Evolutionary conservation across 2,329 filamentous ascomycete genomes (phyloP).

Genomic region (Talaromyces sp.): DNA sequence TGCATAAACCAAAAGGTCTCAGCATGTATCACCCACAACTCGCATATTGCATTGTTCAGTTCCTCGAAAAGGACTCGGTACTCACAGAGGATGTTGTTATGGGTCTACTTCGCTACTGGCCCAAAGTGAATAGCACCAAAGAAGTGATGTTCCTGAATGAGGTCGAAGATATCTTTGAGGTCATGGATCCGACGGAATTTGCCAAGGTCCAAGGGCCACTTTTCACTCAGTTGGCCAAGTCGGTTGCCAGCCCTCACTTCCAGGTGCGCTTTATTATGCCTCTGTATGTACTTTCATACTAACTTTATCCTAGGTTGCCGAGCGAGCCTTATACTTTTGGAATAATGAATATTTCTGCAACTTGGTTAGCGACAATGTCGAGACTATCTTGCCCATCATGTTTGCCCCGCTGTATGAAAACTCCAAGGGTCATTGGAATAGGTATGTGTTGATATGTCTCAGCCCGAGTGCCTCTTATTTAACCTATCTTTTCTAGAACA

Average conservation of each 20-base stretch:
- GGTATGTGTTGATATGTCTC: neutral
- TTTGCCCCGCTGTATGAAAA: slow-evolving; percentile 98
- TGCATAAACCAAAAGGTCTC: slow-evolving; percentile 97
- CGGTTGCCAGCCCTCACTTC: slow-evolving; percentile 96
- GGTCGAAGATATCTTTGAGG: slow-evolving; percentile 98
- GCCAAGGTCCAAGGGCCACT: slow-evolving; percentile 97
- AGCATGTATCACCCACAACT: slow-evolving; percentile 99
- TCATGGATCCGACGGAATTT: slow-evolving; percentile 98
- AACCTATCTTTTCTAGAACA: slow-evolving; percentile 59
- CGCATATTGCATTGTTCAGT: slow-evolving; percentile 98
- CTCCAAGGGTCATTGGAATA: slow-evolving; percentile 97
- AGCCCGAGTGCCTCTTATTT: neutral
- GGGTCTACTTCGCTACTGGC: slow-evolving; percentile 93
- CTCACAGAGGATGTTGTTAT: slow-evolving; percentile 97
- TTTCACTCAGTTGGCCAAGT: slow-evolving; percentile 96
- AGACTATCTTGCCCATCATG: slow-evolving; percentile 98
- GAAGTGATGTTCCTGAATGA: slow-evolving; percentile 99
- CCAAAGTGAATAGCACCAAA: slow-evolving; percentile 98
- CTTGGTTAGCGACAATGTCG: slow-evolving; percentile 96
- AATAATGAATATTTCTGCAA: slow-evolving; percentile 99
- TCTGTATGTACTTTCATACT: slow-evolving; percentile 2
- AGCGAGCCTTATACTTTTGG: slow-evolving; percentile 98
- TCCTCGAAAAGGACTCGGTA: slow-evolving; percentile 94
- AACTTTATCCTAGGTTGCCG: slow-evolving; percentile 63
- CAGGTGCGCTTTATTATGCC: slow-evolving; percentile 53